Base-by-base conservation (phyloP, 495 filamentous ascomycete genomes). In the Rhypophila decipiens region DNA sequence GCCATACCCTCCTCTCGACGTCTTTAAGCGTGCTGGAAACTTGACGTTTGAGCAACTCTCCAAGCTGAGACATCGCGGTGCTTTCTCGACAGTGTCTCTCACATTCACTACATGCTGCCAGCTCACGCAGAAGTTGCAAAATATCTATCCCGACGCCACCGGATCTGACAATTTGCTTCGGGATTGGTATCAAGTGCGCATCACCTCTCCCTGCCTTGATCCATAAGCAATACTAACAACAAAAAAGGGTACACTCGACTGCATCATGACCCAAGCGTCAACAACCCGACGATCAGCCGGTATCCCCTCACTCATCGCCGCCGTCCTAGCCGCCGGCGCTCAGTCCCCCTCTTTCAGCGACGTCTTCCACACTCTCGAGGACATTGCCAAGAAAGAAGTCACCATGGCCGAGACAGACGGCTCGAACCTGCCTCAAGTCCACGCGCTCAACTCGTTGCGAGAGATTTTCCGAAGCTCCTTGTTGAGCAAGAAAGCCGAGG, bases 231-330 rank as follows among this genome's bases (percentile, higher is more conserved):
- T 33, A 13, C 29, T 33, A 13, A 33, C 29, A 33, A 21, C 18
- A 2, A 33, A 24, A 11, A 39, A 85, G 77, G 79, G 80, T 22
- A 72, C 85, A 0, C 65, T 84, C 17, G 56, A 64, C 23, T 81
- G 77, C 42, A 87, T 96, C 27, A 74, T 76, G 42, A 76, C 78
- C 40, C 82, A 88, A 39, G 77, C 77, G 1, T 85, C 84, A 0
- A 87, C 88, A n/a, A 98, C 93, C 3, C 78, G 93, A 42, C 77
- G 93, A 42, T 98, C 93, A 2, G 93, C 91, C 20, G 93, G 93
- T 19, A 82, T 98, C 29, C 93, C 93, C 1, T 85, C 85, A 17
- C 69, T 98, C 38, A 79, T 95, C 22, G 81, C 82, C 7, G 88
- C 85, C 4, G 80, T 96, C 45, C 64, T 96, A 4, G 64, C 74